Conservation (phyloP, 495 filamentous ascomycete genomes). For the Penicillium crystallinum region DNA sequence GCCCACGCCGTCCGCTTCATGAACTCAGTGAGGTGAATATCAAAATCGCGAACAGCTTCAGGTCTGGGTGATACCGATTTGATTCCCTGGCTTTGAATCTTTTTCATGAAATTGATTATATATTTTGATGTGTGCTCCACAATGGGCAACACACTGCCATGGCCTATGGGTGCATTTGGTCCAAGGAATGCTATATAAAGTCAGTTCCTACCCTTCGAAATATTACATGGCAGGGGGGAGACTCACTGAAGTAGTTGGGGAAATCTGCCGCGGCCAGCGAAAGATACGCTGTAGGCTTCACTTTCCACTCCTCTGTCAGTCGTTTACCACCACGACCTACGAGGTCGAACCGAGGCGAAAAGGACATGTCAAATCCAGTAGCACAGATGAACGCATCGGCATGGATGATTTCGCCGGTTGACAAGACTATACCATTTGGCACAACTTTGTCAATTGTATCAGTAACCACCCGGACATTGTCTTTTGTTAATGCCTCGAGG, state of each 20-base stretch:
- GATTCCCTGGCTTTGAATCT: slow-evolving; percentile 43
- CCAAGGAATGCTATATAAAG: slow-evolving; percentile 27
- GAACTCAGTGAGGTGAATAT: too few relatives aligned
- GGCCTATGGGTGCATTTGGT: slow-evolving; percentile 30
- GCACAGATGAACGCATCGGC: neutral
- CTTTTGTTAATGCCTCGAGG: neutral
- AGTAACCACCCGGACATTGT: neutral
- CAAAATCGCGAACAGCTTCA: neutral
- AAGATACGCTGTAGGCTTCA: neutral
- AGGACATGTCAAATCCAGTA: neutral
- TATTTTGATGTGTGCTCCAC: slow-evolving; percentile 45
- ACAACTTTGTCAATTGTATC: neutral
- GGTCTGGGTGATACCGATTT: slow-evolving; percentile 30
- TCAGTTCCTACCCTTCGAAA: too few relatives aligned
- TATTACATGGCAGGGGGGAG: too few relatives aligned
- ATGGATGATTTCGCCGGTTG: neutral
- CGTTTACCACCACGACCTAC: neutral
- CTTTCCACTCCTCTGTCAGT: neutral
- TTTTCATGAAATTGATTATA: slow-evolving; percentile 37
- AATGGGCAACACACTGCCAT: slow-evolving; percentile 37
- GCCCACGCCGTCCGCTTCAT: slow-evolving; percentile 38
- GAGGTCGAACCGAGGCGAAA: neutral
- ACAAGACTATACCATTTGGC: neutral
- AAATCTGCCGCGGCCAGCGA: neutral
- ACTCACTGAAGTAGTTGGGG: neutral